A percentile compares a stretch with the other conserved stretches of the same genome.
These are phyloP conservation scores for Diaporthe vexans DNA, from an alignment of 2,329 filamentous ascomycete species.

Conservation along the genomic window DNA sequence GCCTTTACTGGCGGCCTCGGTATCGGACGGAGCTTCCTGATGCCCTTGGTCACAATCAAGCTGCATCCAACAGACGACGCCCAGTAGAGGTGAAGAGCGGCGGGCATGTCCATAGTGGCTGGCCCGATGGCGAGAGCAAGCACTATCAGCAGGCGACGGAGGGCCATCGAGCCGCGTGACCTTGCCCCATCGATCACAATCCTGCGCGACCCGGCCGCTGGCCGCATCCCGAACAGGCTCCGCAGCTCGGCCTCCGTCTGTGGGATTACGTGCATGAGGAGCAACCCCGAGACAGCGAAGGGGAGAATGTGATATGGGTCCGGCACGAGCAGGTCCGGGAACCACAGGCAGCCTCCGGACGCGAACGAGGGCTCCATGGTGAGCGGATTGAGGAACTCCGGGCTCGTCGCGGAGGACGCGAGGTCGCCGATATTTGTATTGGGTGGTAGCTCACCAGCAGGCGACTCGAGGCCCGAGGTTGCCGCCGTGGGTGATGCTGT, in stretches of 20 bases:
- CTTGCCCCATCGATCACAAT: conserved; percentile 18
- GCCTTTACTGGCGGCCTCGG: conserved; percentile 37
- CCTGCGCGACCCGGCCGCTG: conserved; percentile 25
- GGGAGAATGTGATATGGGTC: conserved; percentile 68
- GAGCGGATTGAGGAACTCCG: conserved; percentile 23
- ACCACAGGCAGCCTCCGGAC: conserved; percentile 68
- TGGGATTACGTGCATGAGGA: conserved; percentile 54
- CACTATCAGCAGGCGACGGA: conserved; percentile 51
- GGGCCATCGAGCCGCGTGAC: conserved; percentile 23
- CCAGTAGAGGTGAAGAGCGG: conserved; percentile 61
- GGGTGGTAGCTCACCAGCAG: not conserved
- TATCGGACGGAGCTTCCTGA: conserved; percentile 48
- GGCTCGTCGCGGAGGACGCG: conserved; percentile 39
- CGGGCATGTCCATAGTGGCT: conserved; percentile 55
- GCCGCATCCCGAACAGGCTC: conserved; percentile 45
- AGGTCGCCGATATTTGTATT: conserved; percentile 47
- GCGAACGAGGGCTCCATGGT: conserved; percentile 53
- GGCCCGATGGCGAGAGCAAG: conserved; percentile 52
- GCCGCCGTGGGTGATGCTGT: not conserved
- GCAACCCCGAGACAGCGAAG: conserved; percentile 52
- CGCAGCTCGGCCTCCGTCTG: conserved; percentile 45
- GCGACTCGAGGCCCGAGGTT: conserved; percentile 32
- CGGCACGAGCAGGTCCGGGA: conserved; percentile 64
- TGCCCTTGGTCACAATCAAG: conserved; percentile 41
- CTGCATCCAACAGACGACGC: conserved; percentile 51